Conservation (phyloP, 106 monocot species). For the Phalaenopsis aphrodite region DNA sequence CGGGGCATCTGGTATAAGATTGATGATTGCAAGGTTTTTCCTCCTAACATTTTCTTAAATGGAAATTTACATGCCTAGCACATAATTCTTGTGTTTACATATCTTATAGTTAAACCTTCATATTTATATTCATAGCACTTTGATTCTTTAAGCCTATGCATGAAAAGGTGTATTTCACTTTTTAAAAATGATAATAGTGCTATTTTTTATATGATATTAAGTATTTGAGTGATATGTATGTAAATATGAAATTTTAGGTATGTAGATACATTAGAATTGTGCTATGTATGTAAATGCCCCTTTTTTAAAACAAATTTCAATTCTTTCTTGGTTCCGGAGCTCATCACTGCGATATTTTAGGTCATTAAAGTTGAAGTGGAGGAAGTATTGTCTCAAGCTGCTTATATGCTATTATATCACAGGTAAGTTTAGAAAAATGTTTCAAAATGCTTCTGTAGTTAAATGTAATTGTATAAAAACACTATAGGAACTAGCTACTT, state of each 20-base stretch:
- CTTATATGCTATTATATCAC: conserved; percentile 94
- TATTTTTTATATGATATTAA: no score
- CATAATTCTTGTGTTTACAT: no score
- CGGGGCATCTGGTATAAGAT: conserved; percentile 63
- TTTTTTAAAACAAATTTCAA: background rate
- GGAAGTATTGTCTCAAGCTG: conserved; percentile 83
- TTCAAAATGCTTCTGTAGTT: background rate
- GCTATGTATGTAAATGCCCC: background rate
- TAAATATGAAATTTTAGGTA: no score
- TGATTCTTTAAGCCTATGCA: no score
- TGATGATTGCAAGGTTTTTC: conserved; percentile 85
- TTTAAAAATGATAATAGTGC: no score
- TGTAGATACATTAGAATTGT: no score
- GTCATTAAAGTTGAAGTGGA: conserved; percentile 66
- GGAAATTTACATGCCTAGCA: no score
- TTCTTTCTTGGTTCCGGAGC: background rate
- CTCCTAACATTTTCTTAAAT: background rate
- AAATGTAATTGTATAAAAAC: no score
- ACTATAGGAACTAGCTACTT: background rate
- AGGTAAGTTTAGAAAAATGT: conserved; percentile 32
- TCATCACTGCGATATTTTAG: conserved; percentile 30
- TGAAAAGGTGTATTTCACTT: no score
- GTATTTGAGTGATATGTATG: no score
- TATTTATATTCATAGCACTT: no score
- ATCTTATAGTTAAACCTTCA: no score